Evolutionary conservation across 2,329 filamentous ascomycete genomes (phyloP), one percentile per base, ranked within the genome.

Genomic region (Colletotrichum agaves): DNA sequence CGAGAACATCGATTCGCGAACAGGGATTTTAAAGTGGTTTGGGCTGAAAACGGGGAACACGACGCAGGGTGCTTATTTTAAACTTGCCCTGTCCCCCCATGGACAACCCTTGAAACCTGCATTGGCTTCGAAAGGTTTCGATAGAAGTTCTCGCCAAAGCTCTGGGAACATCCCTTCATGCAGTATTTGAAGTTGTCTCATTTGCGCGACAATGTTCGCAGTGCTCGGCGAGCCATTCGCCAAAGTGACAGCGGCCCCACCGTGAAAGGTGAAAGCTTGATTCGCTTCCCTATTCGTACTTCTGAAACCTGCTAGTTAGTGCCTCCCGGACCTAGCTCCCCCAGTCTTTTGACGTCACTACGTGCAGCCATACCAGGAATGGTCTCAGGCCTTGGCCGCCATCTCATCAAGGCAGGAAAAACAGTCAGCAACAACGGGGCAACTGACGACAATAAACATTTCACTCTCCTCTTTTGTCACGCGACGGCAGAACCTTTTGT

Each of bases 261-360:
- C 5, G 7, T 27, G 41, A 44, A 68, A 64, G 65, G 7, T 27
- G 41, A 44, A 68, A 64, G 65, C 65, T 68, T 68, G 65, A 65
- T 59, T 56, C 15, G 46, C 27, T 65, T 43, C 46, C 65, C 53
- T 13, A 23, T 55, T 58, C 10, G 41, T 53, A 35, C 33, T 59
- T 55, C 65, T 65, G 65, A 68, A 68, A 68, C 65, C 61, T 53
- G 43, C 61, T 52, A 60, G 21, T 27, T 41, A 21, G 27, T 21
- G 39, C 21, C 60, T 65, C 61, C 61, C 55, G 5, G 65, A 35
- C 65, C 23, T 39, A 17, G 53, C 39, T 15, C n/a, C 35, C 46
- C 61, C 55, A 56, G 61, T 53, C 44, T 23, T 55, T 65, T 65
- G 61, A 68, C 65, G 65, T 68, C 65, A 68, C 33, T 27, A 21